phyloP scores from a whole-genome alignment of 495 filamentous ascomycete species.

The Podospora tetraspora region DNA sequence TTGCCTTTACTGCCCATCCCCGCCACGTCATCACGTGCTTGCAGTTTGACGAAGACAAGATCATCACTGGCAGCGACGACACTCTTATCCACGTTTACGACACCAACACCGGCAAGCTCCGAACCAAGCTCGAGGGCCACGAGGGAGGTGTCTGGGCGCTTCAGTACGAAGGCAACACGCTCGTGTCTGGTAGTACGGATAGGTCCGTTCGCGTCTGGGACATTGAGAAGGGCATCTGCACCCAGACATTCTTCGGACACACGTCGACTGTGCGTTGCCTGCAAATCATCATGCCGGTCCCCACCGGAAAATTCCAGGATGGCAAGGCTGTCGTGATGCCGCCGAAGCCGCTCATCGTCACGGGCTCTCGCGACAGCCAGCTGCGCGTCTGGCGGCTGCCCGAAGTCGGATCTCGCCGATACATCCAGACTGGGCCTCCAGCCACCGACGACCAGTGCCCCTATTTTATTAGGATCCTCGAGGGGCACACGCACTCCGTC shows the following conservation, averaged over 20 bases:
- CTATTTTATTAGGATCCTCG: constrained; percentile 83
- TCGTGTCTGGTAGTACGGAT: constrained; percentile 96
- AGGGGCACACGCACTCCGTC: constrained; percentile 91
- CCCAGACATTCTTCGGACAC: constrained; percentile 93
- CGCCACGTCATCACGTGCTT: constrained; percentile 96
- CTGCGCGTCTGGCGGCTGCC: constrained; percentile 94
- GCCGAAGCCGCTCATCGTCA: constrained; percentile 90
- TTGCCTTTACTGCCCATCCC: constrained; percentile 92
- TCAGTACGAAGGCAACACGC: constrained; percentile 88
- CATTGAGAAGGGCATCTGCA: constrained; percentile 83
- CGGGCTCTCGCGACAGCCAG: constrained; percentile 91
- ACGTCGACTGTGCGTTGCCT: constrained; percentile 95
- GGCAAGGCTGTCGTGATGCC: constrained; percentile 84
- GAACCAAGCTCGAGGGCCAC: constrained; percentile 80
- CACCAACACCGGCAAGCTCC: constrained; percentile 84
- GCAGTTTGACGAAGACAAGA: constrained; percentile 96
- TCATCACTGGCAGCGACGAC: constrained; percentile 95
- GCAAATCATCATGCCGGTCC: constrained; percentile 84
- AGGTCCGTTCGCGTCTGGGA: constrained; percentile 96
- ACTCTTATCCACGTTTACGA: constrained; percentile 98
- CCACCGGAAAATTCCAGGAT: constrained; percentile 64
- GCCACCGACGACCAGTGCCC: constrained; percentile 81
- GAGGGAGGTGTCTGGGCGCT: constrained; percentile 98
- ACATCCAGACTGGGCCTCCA: constrained; percentile 70
- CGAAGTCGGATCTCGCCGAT: constrained; percentile 64